Conservation (phyloP, 2,329 filamentous ascomycete species). For the Aspergillus unguis region DNA sequence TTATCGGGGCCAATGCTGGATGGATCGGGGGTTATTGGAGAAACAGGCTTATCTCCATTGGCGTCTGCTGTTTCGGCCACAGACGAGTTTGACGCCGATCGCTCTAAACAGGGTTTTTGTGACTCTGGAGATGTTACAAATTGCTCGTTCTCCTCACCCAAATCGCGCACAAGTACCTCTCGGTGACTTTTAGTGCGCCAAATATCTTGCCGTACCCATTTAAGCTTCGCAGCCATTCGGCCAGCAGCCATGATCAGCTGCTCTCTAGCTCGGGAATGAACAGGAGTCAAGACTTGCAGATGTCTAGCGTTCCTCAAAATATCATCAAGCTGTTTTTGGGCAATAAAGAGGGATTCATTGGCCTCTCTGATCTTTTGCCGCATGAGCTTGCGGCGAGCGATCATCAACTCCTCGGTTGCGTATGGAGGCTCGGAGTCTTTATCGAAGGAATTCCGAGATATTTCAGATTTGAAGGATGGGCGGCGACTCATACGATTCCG, state of each 20-base stretch:
- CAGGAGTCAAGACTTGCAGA: conserved; percentile 80
- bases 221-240: conserved; percentile 79
- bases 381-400: conserved; percentile 79
- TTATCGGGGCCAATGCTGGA: conserved; percentile 16
- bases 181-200: conserved; percentile 89
- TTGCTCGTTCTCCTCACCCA: conserved; percentile 66
- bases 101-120: conserved; percentile 17
- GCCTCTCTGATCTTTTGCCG: conserved; percentile 77
- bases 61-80: conserved; percentile 15
- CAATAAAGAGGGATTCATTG: conserved; percentile 69
- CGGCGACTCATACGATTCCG: conserved; percentile 60
- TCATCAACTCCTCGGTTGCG: conserved; percentile 80
- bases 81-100: conserved; percentile 14
- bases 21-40: conserved; percentile 14
- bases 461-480: conserved; percentile 54
- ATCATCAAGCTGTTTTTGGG: conserved; percentile 74
- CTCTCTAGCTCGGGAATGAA: conserved; percentile 86
- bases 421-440: conserved; percentile 73
- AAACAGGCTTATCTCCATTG: conserved; percentile 9
- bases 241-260: conserved; percentile 80
- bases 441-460: conserved; percentile 63
- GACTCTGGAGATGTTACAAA: conserved; percentile 30
- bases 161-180: conserved; percentile 79
- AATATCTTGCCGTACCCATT: conserved; percentile 91
- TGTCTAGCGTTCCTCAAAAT: conserved; percentile 87